These are phyloP conservation scores for Pyrenochaeta sp. DNA, from an alignment of 2,329 filamentous ascomycete genomes.

Conservation along the genomic window DNA sequence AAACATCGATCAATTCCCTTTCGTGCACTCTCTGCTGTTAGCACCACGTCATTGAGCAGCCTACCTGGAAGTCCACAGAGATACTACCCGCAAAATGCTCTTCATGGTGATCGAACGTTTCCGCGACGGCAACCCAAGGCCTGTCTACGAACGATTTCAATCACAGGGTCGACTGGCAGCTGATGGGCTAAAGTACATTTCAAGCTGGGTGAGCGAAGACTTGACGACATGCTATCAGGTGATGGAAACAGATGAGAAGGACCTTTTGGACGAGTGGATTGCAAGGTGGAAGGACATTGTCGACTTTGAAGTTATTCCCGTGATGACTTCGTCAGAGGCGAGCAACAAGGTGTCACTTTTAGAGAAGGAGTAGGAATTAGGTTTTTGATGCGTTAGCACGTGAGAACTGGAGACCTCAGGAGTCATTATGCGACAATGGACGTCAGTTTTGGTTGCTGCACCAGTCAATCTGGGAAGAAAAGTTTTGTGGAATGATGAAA, in stretches of 20 bases:
- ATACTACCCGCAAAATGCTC: slow-evolving; percentile 6
- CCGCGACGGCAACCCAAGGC: slow-evolving; percentile 1
- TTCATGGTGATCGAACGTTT: slow-evolving; percentile 18
- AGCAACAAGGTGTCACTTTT: slow-evolving; percentile 1
- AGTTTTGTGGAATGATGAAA: no score
- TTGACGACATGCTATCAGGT: slow-evolving; percentile 16
- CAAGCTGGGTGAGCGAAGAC: slow-evolving; percentile 17
- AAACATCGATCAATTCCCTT: no score
- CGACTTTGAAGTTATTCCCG: slow-evolving; percentile 12
- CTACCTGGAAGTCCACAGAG: neutral
- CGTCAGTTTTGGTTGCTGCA: no score
- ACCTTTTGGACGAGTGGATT: slow-evolving; percentile 18
- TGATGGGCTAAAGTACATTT: slow-evolving; percentile 14
- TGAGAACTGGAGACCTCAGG: no score
- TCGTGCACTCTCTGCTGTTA: no score
- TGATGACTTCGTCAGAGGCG: slow-evolving; percentile 12
- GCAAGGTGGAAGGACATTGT: slow-evolving; percentile 14
- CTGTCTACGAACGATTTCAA: slow-evolving; percentile 11
- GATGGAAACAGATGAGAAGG: slow-evolving; percentile 11
- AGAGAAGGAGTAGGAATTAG: neutral
- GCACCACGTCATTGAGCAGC: no score
- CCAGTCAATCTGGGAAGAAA: no score
- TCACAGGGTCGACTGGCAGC: slow-evolving; percentile 12
- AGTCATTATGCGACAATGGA: slow-evolving; percentile 1
- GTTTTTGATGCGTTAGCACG: no score